Evolutionary conservation across 2,329 filamentous ascomycete species (phyloP), one percentile per base, ranked within the genome.

Genomic region (Aspergillus ochraceus): DNA sequence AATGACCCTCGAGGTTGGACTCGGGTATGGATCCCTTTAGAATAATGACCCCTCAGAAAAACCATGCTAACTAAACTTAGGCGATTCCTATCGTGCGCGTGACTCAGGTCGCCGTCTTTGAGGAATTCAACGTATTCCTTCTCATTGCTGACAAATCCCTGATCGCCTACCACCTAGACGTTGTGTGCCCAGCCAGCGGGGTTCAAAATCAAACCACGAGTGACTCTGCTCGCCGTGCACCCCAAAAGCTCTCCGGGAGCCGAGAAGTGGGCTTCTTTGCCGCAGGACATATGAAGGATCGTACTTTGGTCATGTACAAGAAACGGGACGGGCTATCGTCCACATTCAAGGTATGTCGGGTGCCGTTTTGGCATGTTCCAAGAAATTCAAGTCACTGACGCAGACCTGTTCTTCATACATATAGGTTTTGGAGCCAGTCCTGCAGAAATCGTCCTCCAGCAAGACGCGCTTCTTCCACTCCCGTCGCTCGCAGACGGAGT

Each of bases 211-310:
- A 85, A 84, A 55, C 88, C 83, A 67, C 87, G 8, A 78, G 86
- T 65, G 91, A 96, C 72, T 94, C 88, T 49, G 83, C 88, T 3
- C 87, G 91, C 26, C 87, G 90, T 63, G 92, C 95, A n/a, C 95
- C 95, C 0, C 94, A 98, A 73, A 92, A 94, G 68, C 84, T 99
- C 36, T 90, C 88, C 2, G 88, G 89, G 29, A 90, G 89, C 64
- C 91, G 95, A 72, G 95, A 99, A 71, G 93, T 99, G 20, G 91
- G 93, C 14, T 99, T 98, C 82, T 99, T 99, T 74, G 91, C 92
- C 17, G 95, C 92, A 1, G 95, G 94, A 10, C 88, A 90, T 60
- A 97, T 99, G 93, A 99, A 99, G 81, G 95, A 99, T 62, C 87
- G 95, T 8, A 93, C 90, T 65, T 81, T 99, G 8, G 88, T 99